Evolutionary conservation across 768 basidiomycete genomes (phyloP), one percentile per base, ranked within the genome.

Genomic region (Lentinula sp.): DNA sequence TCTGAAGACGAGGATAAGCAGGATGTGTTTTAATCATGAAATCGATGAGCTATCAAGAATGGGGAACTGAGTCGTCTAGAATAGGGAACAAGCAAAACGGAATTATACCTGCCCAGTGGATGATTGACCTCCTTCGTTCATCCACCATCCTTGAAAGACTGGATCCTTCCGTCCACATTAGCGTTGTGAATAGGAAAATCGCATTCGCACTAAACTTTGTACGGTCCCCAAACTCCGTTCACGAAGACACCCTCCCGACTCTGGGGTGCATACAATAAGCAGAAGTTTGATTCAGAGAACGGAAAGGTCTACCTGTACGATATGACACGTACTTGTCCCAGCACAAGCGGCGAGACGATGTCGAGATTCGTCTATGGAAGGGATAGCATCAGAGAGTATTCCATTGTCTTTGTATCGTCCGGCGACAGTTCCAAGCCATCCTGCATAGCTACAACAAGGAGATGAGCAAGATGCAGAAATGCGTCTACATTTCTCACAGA

Each of bases 81-180:
- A 46, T 54, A n/a, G 31, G 48, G 1, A 28, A 6, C 16, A 5
- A 18, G 5, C 28, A 15, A 31, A 2, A 57, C 43, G 32, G 23
- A 43, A 18, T 63, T 74, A 52, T 57, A 89, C 89, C 75, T 94
- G 93, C n/a, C 97, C 97, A 0, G 97, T 99, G 1, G 95, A 95
- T 7, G 95, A 97, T 74, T 99, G 97, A 2, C 97, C 97, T 42
- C 96, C 97, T 74, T 99, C 97, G 68, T 95, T 99, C 94, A 98
- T 97, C 97, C 96, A 99, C 89, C 93, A 95, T 16, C 88, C 93
- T 46, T 87, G 87, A 75, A 98, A 95, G 35, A 95, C 81, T 5
- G 93, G 87, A 68, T 98, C 88, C 84, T 56, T 91, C 65, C 67
- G 73, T 6, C 50, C 4, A 57, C 39, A 4, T 45, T 53, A 37